These are phyloP conservation scores for Talinum fruticosum DNA, from an alignment of 148 eudicot species.

Conservation along the genomic window DNA sequence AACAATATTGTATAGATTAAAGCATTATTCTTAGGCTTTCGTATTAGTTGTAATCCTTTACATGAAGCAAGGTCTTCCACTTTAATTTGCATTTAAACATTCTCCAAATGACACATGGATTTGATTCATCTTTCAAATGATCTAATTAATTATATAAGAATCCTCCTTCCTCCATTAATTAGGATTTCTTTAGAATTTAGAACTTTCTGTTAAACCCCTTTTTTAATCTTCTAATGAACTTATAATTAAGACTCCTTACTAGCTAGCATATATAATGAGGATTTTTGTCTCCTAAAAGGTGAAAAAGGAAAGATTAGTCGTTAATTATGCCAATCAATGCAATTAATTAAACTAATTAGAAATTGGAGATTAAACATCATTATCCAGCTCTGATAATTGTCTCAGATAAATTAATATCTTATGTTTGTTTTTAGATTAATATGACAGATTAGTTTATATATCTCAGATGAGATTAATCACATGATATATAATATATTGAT, in stretches of 20 bases:
- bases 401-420: too few species aligned
- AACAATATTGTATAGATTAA: not conserved
- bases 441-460: not conserved
- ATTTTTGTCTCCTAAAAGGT: not conserved
- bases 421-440: not conserved
- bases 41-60: not conserved
- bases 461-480: not conserved
- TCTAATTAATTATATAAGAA: too few species aligned
- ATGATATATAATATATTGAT: not conserved
- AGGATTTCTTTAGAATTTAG: too few species aligned
- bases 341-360: not conserved
- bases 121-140: not conserved
- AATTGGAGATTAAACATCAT: not conserved
- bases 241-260: not conserved
- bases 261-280: not conserved
- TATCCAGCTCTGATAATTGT: not conserved
- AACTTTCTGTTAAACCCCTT: too few species aligned
- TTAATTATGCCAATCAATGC: not conserved
- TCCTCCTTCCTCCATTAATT: too few species aligned
- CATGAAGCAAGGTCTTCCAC: conserved; percentile 12
- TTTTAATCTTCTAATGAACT: too few species aligned
- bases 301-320: not conserved
- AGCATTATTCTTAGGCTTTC: not conserved
- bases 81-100: conserved; percentile 6
- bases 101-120: not conserved